A percentile compares a stretch with the other conserved stretches of the same genome.
Conservation (phyloP, 805 yeast genomes). For the Grigorovia yakushimaensis region DNA sequence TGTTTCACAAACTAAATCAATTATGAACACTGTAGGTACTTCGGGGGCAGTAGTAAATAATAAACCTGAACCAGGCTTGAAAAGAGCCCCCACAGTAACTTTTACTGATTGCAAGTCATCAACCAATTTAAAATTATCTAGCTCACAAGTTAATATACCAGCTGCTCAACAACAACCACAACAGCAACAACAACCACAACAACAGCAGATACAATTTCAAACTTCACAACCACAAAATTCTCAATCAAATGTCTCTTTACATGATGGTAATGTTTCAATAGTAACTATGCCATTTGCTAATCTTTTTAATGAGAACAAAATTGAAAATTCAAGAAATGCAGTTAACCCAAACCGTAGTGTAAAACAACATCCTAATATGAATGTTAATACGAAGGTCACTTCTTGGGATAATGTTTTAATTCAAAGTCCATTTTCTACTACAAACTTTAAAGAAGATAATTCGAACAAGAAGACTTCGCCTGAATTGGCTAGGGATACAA, state of each 20-base stretch:
- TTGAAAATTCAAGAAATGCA: background rate
- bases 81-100: constrained; percentile 26
- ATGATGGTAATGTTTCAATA: background rate
- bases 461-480: background rate
- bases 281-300: background rate
- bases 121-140: constrained; percentile 5
- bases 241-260: background rate
- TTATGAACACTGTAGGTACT: constrained; percentile 23
- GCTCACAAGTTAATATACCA: constrained; percentile 3
- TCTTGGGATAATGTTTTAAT: background rate
- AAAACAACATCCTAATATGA: background rate
- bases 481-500: background rate
- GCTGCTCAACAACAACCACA: background rate
- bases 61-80: constrained; percentile 22
- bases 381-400: background rate
- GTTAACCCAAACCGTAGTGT: background rate
- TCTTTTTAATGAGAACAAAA: background rate
- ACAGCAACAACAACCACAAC: constrained; percentile 1
- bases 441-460: background rate
- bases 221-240: background rate
- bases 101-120: constrained; percentile 20
- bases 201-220: background rate
- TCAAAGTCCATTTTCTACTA: background rate
- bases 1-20: constrained; percentile 15
- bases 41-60: constrained; percentile 26